These are phyloP conservation scores for Breynia disticha DNA, from an alignment of 441 rosid genomes.

Conservation along the genomic window DNA sequence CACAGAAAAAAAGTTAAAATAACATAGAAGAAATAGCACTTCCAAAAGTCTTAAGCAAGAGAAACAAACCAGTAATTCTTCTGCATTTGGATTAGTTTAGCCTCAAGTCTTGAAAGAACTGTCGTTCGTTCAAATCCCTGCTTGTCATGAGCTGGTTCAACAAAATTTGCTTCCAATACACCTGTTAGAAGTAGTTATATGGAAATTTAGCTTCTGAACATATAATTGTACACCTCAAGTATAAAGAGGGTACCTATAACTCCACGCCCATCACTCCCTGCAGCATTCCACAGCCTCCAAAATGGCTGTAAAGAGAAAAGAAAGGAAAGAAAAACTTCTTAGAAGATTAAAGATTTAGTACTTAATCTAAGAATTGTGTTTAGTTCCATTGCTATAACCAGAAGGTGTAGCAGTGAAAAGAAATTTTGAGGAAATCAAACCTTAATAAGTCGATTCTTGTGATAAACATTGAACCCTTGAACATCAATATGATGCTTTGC, in stretches of 20 bases:
- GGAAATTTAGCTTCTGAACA: constrained; percentile 8
- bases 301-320: constrained; percentile 54
- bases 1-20: constrained; percentile 4
- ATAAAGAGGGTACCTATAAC: constrained; percentile 51
- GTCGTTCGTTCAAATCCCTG: constrained; percentile 84
- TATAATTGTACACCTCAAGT: constrained; percentile 7
- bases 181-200: constrained; percentile 36
- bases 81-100: constrained; percentile 65
- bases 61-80: constrained; percentile 67
- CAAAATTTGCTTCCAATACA: constrained; percentile 86
- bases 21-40: constrained; percentile 1
- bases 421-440: constrained; percentile 22
- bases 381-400: background rate
- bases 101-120: constrained; percentile 65
- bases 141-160: constrained; percentile 92
- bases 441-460: constrained; percentile 93
- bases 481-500: constrained; percentile 81
- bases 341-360: background rate
- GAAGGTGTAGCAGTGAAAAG: no score
- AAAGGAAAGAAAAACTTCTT: background rate
- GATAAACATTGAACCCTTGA: constrained; percentile 96
- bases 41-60: constrained; percentile 7
- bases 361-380: background rate
- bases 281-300: constrained; percentile 97
- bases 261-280: constrained; percentile 96